Base-by-base conservation (phyloP, 192 early-diverging fungal genomes). In the Backusella parvicylindrica region DNA sequence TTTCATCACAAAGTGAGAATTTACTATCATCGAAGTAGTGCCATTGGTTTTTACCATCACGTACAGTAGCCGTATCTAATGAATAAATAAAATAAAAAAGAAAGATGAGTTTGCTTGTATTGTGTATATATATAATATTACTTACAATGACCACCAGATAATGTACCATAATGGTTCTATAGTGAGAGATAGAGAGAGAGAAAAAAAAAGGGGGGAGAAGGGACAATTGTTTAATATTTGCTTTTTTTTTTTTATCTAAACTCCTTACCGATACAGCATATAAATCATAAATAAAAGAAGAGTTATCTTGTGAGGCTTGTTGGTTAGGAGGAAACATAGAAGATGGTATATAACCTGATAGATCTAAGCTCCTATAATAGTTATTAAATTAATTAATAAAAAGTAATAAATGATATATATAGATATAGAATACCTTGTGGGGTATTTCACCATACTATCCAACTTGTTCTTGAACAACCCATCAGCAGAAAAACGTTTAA, bases 391-490 rank as follows among this genome's bases (percentile, higher is more conserved):
- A 2, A 64, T 30, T 12, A 68, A 68, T 13, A 2, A 23, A n/a
- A 68, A 23, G 11, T 40, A 33, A n/a, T 30, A 68, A 41, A 33
- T 2, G 6, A 68, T 26, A 38, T 7, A 47, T 4, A 37, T 40
- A 26, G 18, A 30, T 38, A n/a, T 9, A 28, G 37, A 36, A 36
- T 78, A 82, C 81, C 81, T 81, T 35, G 95, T 84, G 2, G 97
- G 96, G 71, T 95, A 96, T 67, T 92, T 84, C 0, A 98, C 95
- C 76, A 89, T 87, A 1, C 91, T 93, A 63, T 97, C 95, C 33
- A 99, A 77, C 75, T 98, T 98, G 81, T 97, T 91, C 60, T 92
- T 89, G 80, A 98, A 98, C 5, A 95, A 95, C 1, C 97, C 97
- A 60, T 94, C 84, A 21, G 87, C 94, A 31, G 92, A 97, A 71